phyloP scores from a whole-genome alignment of 768 basidiomycete species.

The Xerocomellus intermedius region DNA sequence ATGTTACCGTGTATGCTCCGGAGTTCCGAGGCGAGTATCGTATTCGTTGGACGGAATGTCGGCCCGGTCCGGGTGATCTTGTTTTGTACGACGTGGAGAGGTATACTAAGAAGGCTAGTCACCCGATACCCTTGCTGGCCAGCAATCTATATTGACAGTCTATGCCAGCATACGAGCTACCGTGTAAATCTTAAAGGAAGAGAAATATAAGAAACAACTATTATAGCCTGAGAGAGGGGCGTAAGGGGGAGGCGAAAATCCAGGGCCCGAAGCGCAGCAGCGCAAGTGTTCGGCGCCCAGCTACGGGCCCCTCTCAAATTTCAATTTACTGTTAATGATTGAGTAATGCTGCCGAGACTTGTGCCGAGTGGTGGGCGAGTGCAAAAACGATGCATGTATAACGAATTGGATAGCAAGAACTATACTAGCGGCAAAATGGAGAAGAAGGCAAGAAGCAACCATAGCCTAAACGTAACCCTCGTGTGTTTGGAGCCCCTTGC shows the following conservation, averaged over 20 bases:
- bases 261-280: no score
- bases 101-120: not conserved
- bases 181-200: not conserved
- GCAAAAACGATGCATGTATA: no score
- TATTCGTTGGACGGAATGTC: not conserved
- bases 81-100: not conserved
- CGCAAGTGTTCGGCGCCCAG: no score
- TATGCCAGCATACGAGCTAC: not conserved
- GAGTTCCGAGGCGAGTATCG: not conserved
- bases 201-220: not conserved
- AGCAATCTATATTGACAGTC: not conserved
- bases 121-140: no score
- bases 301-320: no score
- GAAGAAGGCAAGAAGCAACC: not conserved
- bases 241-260: no score
- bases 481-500: conserved; percentile 3
- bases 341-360: no score
- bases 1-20: not conserved
- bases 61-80: conserved; percentile 6
- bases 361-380: no score
- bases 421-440: not conserved
- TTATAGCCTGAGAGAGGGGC: no score
- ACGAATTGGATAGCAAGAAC: not conserved
- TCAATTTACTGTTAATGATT: no score
- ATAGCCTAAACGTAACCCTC: not conserved